Conservation (phyloP, 257 asterid genomes). For the Paulownia fortunei region DNA sequence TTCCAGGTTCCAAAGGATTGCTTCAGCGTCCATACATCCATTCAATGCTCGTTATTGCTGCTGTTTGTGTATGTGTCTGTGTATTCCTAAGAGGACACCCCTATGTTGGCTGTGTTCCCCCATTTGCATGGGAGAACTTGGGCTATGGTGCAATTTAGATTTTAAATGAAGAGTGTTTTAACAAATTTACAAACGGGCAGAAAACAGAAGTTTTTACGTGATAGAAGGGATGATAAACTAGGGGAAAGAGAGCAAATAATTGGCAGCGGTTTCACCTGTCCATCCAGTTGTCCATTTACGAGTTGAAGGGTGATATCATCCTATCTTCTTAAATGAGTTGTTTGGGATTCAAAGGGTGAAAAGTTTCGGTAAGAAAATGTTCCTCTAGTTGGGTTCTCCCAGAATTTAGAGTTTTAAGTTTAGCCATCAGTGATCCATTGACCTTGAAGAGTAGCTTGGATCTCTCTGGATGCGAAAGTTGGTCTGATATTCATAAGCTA, state of each 20-base stretch:
- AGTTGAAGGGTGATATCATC: neutral
- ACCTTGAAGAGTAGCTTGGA: conserved; percentile 17
- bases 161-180: neutral
- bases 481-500: neutral
- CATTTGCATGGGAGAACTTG: conserved; percentile 84
- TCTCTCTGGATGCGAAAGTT: neutral
- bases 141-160: conserved; percentile 54
- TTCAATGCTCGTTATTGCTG: conserved; percentile 82
- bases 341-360: neutral
- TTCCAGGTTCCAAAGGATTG: conserved; percentile 57
- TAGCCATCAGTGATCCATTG: neutral
- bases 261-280: neutral
- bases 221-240: conserved; percentile 1
- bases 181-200: neutral
- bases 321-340: neutral
- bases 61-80: conserved; percentile 89
- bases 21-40: conserved; percentile 78
- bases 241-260: neutral
- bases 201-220: neutral
- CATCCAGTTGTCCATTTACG: neutral
- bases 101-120: conserved; percentile 51
- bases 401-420: neutral
- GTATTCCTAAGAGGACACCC: conserved; percentile 75
- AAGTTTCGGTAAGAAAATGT: neutral
- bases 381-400: neutral